Base-by-base conservation (phyloP, 345 rosid genomes). In the Pugionium dolabratum region DNA sequence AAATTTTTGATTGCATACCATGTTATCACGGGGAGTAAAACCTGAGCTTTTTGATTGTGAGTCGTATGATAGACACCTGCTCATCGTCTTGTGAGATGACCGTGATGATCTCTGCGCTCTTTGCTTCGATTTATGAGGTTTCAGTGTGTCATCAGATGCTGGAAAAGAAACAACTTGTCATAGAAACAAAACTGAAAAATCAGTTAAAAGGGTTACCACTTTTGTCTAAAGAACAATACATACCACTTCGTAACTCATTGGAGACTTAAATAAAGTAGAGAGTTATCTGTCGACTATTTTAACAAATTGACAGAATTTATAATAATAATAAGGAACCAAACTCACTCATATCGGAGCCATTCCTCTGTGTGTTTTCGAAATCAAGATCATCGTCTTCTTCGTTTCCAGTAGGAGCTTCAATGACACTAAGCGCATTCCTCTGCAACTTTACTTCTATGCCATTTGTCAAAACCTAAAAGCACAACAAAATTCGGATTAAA, bases 401-500 rank as follows among this genome's bases (percentile, higher is more conserved):
- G 46, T 90, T 85, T 29, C 99, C 99, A n/a, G 92, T 90, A 33
- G 99, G 96, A 72, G 85, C 85, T 85, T 90, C 99, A 61, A 94
- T 72, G 69, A 94, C 97, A 64, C 97, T 90, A 9, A 94, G 99
- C 0, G 99, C 99, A 83, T 94, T 94, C 72, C 99, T 82, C 83
- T 94, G 99, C 52, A 94, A 82, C 78, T 94, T 94, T 39, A 94
- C 99, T 81, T 94, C 99, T 31, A 90, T 90, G 35, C 99, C 99
- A 75, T 94, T 94, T 0, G 99, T 94, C 57, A 94, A 86, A 47
- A 94, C 99, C 99, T 94, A 75, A 39, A 63, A 72, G 6, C 4
- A 11, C 29, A 34, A 60, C 32, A 67, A 35, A 42, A 6, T 47
- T 47, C 44, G 1, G 51, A 9, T 72, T 51, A 51, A 36, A 11